Evolutionary conservation across 768 basidiomycete species (phyloP).

Genomic region (Pleurotus eryngii): DNA sequence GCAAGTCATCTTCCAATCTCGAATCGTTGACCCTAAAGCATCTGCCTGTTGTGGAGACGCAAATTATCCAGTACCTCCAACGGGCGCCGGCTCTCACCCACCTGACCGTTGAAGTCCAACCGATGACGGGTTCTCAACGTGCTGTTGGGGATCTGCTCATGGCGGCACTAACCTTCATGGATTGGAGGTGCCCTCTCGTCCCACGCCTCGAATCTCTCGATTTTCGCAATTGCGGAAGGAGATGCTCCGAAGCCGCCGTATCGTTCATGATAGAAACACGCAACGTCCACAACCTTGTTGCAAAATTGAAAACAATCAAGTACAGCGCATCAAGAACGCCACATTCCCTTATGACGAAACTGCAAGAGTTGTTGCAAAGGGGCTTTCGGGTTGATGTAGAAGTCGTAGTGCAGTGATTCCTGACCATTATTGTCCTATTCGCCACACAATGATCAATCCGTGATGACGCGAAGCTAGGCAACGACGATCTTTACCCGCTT

Average conservation of each 20-base stretch:
- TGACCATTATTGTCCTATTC: not conserved
- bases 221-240: slow-evolving; percentile 6
- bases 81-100: not conserved
- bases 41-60: slow-evolving; percentile 4
- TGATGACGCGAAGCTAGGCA: no score
- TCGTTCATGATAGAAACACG: slow-evolving; percentile 3
- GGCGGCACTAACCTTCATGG: slow-evolving; percentile 2
- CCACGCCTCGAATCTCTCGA: slow-evolving; percentile 4
- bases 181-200: not conserved
- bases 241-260: slow-evolving; percentile 3
- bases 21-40: not conserved
- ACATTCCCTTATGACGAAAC: not conserved
- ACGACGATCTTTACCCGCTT: no score
- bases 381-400: not conserved
- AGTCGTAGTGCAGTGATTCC: not conserved
- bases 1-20: not conserved
- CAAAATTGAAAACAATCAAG: slow-evolving; percentile 1
- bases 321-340: not conserved
- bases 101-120: slow-evolving; percentile 1
- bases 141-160: slow-evolving; percentile 4
- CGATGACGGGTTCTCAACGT: not conserved
- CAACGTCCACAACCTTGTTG: not conserved
- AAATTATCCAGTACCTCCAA: slow-evolving; percentile 5
- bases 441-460: no score
- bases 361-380: not conserved